A percentile compares a stretch with the other conserved stretches of the same genome.
phyloP scores from a whole-genome alignment of 2,329 filamentous ascomycete species.

The Pseudogymnoascus sp. region DNA sequence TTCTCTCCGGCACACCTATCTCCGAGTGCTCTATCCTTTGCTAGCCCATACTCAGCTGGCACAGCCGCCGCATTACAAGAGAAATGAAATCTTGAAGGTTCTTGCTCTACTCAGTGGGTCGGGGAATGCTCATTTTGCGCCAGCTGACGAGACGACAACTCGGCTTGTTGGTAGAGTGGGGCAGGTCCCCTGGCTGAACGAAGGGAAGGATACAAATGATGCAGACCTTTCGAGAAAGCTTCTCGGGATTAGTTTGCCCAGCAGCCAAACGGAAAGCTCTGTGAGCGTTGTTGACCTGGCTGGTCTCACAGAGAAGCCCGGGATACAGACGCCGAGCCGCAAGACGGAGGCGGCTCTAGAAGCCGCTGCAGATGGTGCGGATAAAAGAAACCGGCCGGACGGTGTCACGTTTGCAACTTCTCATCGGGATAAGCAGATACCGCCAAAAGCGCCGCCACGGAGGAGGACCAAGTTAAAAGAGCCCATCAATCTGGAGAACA shows the following conservation, averaged over 20 bases:
- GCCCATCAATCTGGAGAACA: background rate
- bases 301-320: constrained; percentile 71
- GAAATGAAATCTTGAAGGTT: constrained; percentile 70
- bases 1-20: constrained; percentile 80
- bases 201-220: constrained; percentile 31
- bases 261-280: constrained; percentile 58
- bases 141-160: constrained; percentile 71
- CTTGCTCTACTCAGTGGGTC: constrained; percentile 62
- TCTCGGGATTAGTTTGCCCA: constrained; percentile 63
- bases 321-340: constrained; percentile 70
- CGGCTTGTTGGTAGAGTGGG: constrained; percentile 69
- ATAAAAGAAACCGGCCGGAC: background rate
- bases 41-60: constrained; percentile 86
- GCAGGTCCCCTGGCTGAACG: constrained; percentile 60
- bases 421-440: constrained; percentile 3
- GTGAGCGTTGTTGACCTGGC: constrained; percentile 73
- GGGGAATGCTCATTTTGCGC: constrained; percentile 66
- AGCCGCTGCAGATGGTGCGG: constrained; percentile 18
- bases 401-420: background rate
- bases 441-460: background rate
- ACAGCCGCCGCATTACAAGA: constrained; percentile 83
- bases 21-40: constrained; percentile 84
- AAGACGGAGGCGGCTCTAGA: constrained; percentile 30
- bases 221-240: constrained; percentile 47
- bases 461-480: constrained; percentile 1